phyloP scores from a whole-genome alignment of 768 basidiomycete genomes.

The Filobasidium floriforme region DNA sequence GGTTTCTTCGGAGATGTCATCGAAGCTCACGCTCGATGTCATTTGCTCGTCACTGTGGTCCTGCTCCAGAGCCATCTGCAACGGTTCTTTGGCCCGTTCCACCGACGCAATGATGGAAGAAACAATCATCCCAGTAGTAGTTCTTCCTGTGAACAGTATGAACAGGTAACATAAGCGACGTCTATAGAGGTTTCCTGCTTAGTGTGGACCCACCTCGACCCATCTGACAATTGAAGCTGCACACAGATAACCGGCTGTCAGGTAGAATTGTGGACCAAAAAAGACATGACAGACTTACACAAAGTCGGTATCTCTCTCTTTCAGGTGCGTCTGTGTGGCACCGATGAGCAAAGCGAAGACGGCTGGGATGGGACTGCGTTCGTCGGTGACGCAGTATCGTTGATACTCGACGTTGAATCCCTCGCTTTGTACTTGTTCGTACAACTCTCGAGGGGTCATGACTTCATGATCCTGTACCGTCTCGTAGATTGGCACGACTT shows the following conservation, averaged over 20 bases:
- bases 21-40: constrained; percentile 49
- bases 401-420: constrained; percentile 66
- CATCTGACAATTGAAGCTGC: constrained; percentile 91
- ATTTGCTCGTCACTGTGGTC: constrained; percentile 25
- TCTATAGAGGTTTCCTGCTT: not conserved
- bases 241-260: not conserved
- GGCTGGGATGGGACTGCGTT: constrained; percentile 87
- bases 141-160: constrained; percentile 46
- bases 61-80: constrained; percentile 28
- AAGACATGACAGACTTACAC: constrained; percentile 27
- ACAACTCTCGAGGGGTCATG: constrained; percentile 44
- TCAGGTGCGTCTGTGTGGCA: constrained; percentile 55
- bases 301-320: constrained; percentile 52
- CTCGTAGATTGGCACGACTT: constrained; percentile 93
- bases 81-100: constrained; percentile 46
- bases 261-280: not conserved
- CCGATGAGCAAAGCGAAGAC: constrained; percentile 72
- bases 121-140: constrained; percentile 93
- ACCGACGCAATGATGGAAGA: constrained; percentile 68
- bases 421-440: constrained; percentile 39
- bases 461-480: constrained; percentile 53
- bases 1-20: constrained; percentile 78
- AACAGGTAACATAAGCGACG: no score
- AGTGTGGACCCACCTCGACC: constrained; percentile 53
- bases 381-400: constrained; percentile 84